Conservation (phyloP, 257 asterid genomes). For the Sherardia arvensis region DNA sequence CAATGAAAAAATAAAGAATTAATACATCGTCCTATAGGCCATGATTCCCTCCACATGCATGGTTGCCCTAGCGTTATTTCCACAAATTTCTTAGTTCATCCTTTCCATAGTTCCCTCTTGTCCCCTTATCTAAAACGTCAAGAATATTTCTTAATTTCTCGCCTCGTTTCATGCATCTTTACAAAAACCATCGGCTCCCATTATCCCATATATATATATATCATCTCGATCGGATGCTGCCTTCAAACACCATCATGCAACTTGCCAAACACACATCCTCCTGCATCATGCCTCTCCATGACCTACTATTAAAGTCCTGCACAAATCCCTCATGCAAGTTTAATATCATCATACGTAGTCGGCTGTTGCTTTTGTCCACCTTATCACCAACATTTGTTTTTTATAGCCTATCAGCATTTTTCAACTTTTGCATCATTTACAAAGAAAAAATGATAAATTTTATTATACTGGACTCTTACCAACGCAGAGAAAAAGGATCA, state of each 20-base stretch:
- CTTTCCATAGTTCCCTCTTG: conserved; percentile 7
- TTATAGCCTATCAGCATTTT: too few species aligned
- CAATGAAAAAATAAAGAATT: background rate
- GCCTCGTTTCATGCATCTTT: conserved; percentile 15
- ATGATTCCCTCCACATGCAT: conserved; percentile 56
- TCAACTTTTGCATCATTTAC: too few species aligned
- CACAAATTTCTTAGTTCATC: conserved; percentile 11
- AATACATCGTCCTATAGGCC: conserved; percentile 22
- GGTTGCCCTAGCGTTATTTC: conserved; percentile 20
- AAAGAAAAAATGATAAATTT: too few species aligned
- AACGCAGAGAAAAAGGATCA: too few species aligned
- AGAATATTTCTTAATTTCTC: background rate
- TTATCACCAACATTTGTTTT: conserved; percentile 22
- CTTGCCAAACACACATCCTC: conserved; percentile 16
- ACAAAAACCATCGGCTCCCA: conserved; percentile 6
- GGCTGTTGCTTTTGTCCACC: conserved; percentile 32
- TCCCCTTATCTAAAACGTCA: conserved; percentile 17
- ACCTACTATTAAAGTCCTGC: conserved; percentile 10
- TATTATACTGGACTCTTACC: too few species aligned
- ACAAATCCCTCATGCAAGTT: conserved; percentile 1
- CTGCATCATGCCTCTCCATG: conserved; percentile 37
- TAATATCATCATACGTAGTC: conserved; percentile 1
- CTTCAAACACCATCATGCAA: conserved; percentile 33
- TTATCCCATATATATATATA: too few species aligned
- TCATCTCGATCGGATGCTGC: conserved; percentile 17